Evolutionary conservation across 2,329 filamentous ascomycete species (phyloP).

Genomic region (Penicillium occitanis): DNA sequence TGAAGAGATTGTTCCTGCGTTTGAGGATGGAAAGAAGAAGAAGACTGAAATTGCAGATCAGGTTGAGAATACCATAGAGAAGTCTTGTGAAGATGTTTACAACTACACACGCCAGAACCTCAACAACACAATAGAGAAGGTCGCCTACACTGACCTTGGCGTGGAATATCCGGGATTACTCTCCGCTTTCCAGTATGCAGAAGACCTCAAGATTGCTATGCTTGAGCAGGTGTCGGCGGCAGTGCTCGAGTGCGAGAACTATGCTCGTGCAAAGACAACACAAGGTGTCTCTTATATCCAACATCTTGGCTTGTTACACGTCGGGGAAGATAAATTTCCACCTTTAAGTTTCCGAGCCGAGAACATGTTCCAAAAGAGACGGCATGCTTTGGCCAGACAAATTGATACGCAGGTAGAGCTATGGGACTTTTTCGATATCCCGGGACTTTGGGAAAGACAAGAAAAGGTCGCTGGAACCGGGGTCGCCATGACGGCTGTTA

Average conservation of each 20-base stretch:
- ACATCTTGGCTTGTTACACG: constrained; percentile 79
- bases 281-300: constrained; percentile 84
- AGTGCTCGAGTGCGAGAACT: constrained; percentile 77
- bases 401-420: constrained; percentile 85
- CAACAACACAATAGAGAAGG: constrained; percentile 69
- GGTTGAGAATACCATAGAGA: constrained; percentile 78
- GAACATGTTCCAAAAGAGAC: constrained; percentile 82
- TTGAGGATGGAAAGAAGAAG: constrained; percentile 79
- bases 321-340: constrained; percentile 76
- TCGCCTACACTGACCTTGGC: constrained; percentile 74
- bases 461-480: constrained; percentile 93
- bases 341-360: constrained; percentile 86
- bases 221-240: constrained; percentile 79
- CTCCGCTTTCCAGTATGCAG: constrained; percentile 84
- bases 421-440: constrained; percentile 89
- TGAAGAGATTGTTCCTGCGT: constrained; percentile 76
- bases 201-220: constrained; percentile 90
- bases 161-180: constrained; percentile 85
- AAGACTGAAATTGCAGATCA: constrained; percentile 76
- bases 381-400: constrained; percentile 77
- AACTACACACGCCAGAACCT: constrained; percentile 75
- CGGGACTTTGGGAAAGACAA: constrained; percentile 78
- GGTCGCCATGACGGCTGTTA: constrained; percentile 89
- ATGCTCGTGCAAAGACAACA: constrained; percentile 75
- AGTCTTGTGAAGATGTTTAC: constrained; percentile 82